phyloP scores from a whole-genome alignment of 495 filamentous ascomycete genomes.

The Aspergillus heteromorphus region DNA sequence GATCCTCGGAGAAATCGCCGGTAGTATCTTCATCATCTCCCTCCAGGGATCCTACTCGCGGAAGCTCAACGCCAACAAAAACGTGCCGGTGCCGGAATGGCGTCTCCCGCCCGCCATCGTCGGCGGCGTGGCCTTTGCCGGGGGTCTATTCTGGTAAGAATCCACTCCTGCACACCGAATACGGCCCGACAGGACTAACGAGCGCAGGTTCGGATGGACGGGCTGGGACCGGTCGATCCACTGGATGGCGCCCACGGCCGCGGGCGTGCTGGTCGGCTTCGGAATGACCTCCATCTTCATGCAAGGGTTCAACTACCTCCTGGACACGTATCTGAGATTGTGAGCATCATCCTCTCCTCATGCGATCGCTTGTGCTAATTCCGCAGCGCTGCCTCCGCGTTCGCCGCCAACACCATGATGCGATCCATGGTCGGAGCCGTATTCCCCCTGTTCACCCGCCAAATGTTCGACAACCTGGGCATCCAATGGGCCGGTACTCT shows the following conservation, averaged over 20 bases:
- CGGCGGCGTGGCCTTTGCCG: conserved; percentile 42
- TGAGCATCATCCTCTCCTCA: conserved; percentile 36
- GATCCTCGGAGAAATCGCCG: conserved; percentile 25
- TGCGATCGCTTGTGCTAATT: neutral
- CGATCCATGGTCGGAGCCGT: conserved; percentile 67
- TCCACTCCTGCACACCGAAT: neutral
- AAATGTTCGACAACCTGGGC: conserved; percentile 73
- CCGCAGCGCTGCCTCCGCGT: conserved; percentile 66
- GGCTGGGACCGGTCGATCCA: conserved; percentile 24
- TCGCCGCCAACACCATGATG: conserved; percentile 81
- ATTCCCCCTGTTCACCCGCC: conserved; percentile 73
- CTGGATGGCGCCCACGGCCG: conserved; percentile 25
- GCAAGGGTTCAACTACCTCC: conserved; percentile 31
- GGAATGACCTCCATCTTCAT: conserved; percentile 28
- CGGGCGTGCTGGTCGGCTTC: conserved; percentile 24
- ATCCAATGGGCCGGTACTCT: conserved; percentile 73
- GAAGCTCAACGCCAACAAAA: conserved; percentile 24
- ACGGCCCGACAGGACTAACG: neutral
- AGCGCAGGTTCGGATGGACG: conserved; percentile 34
- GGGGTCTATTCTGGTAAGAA: conserved; percentile 47
- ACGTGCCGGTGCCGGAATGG: conserved; percentile 29
- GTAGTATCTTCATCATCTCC: conserved; percentile 18
- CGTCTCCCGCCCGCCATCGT: conserved; percentile 38
- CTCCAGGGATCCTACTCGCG: conserved; percentile 19
- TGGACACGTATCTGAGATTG: conserved; percentile 53